Evolutionary conservation across 108 stramenopile species (phyloP).

Genomic region (Pinguiococcus pyrenoidosus): DNA sequence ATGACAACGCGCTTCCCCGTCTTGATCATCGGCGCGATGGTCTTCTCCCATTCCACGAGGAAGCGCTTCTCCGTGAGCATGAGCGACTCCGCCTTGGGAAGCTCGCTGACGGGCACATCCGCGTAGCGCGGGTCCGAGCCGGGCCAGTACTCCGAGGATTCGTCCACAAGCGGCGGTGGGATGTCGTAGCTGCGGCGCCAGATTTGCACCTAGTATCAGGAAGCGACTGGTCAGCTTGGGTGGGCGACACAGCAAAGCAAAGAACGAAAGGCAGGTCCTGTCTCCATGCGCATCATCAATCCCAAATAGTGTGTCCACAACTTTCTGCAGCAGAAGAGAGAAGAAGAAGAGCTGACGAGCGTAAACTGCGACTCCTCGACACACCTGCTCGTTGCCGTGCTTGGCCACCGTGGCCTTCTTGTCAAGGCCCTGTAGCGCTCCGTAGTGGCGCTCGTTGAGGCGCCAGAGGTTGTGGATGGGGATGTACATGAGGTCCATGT

Average conservation of each 20-base stretch:
- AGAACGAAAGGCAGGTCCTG: too few species aligned
- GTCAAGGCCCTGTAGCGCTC: slow-evolving; percentile 77
- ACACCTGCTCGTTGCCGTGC: slow-evolving; percentile 85
- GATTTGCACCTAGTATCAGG: too few species aligned
- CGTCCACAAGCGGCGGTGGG: slow-evolving; percentile 72
- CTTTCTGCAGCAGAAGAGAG: too few species aligned
- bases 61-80: slow-evolving; percentile 71
- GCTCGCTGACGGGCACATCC: slow-evolving; percentile 46
- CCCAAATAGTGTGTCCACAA: too few species aligned
- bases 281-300: too few species aligned
- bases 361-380: too few species aligned
- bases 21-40: slow-evolving; percentile 71
- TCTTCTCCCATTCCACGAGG: slow-evolving; percentile 73
- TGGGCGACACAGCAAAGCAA: too few species aligned
- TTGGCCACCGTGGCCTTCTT: slow-evolving; percentile 93
- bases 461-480: slow-evolving; percentile 72
- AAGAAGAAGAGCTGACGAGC: too few species aligned
- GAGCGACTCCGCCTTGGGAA: slow-evolving; percentile 22
- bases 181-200: slow-evolving; percentile 90
- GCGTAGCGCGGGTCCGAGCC: slow-evolving; percentile 73
- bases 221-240: too few species aligned
- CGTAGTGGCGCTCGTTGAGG: slow-evolving; percentile 87
- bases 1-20: slow-evolving; percentile 83
- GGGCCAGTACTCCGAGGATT: slow-evolving; percentile 57
- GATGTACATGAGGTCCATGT: slow-evolving; percentile 76